Evolutionary conservation across 306 rosid genomes (phyloP).

Genomic region (Quercus berberidifolia): DNA sequence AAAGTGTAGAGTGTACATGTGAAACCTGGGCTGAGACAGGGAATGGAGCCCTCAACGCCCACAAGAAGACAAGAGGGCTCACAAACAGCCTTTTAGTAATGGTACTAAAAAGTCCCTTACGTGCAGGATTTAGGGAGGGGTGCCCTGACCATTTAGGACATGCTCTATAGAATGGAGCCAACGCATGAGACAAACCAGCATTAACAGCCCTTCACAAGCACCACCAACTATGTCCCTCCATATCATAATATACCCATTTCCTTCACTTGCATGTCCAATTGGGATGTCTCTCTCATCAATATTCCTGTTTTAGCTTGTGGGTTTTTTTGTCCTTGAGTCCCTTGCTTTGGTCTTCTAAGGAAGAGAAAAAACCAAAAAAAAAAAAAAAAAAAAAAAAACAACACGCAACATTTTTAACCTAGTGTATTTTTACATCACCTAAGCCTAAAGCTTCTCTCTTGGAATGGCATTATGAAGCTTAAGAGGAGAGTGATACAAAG

Average conservation of each 20-base stretch:
- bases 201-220: slow-evolving; percentile 19
- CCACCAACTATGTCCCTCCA: neutral
- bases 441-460: neutral
- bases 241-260: neutral
- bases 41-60: slow-evolving; percentile 9
- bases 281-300: neutral
- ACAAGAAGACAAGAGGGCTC: neutral
- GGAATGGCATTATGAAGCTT: too few species aligned
- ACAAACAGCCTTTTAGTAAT: neutral
- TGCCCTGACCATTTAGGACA: neutral
- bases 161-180: neutral
- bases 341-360: neutral
- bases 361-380: neutral
- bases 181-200: slow-evolving; percentile 33
- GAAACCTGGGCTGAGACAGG: neutral
- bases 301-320: too few species aligned
- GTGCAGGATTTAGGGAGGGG: neutral
- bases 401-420: neutral
- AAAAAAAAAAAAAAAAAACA: too few species aligned
- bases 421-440: neutral
- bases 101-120: neutral
- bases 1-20: neutral
- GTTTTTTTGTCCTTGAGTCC: too few species aligned
- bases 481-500: too few species aligned
- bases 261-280: slow-evolving; percentile 14